Evolutionary conservation across 2,329 filamentous ascomycete genomes (phyloP), one percentile per base, ranked within the genome.

Genomic region (Colletotrichum sp.): DNA sequence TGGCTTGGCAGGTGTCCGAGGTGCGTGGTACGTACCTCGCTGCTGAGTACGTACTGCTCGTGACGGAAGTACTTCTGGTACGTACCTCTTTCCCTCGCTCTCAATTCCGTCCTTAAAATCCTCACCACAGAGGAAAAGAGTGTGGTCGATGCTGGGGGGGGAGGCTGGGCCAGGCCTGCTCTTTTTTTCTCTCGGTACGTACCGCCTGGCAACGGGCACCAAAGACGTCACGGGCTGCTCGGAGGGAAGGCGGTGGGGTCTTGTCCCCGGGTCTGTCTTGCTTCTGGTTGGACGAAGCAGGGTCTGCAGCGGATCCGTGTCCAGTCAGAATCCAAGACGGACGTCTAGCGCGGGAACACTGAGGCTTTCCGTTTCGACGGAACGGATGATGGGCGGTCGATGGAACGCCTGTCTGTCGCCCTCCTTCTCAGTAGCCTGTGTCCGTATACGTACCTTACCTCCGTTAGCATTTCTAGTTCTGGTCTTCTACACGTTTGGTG

Each of bases 191-290:
- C 8, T 26, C 30, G 30, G 21, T 24, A 65, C 30, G 49, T 57
- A 28, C 59, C 60, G 36, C 68, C 52, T 39, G 64, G 68, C 55
- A 15, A 28, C 70, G 64, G 30, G 59, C 15, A 34, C 59, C 10
- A 21, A 72, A 68, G 71, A 72, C 64, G 71, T 72, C 71, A 72
- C 71, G 71, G 71, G 71, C 71, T 34, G 32, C 36, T 69, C 15
- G 34, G 64, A 59, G 30, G 8, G 59, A 30, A 62, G 52, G 24
- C 26, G 34, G 28, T 26, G 30, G 66, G 26, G 52, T 18, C 44
- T 44, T 24, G 36, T 66, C 28, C n/a, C 59, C 70, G 44, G 66
- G 36, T 24, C 71, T 70, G 36, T 15, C 12, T 24, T 34, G 67
- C 34, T 52, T 30, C 68, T 75, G 72, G 68, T 67, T 72, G 68